A percentile compares a stretch with the other conserved stretches of the same genome.
These are phyloP conservation scores for Isabelozyma heimii DNA, from an alignment of 805 yeast species.

Conservation along the genomic window DNA sequence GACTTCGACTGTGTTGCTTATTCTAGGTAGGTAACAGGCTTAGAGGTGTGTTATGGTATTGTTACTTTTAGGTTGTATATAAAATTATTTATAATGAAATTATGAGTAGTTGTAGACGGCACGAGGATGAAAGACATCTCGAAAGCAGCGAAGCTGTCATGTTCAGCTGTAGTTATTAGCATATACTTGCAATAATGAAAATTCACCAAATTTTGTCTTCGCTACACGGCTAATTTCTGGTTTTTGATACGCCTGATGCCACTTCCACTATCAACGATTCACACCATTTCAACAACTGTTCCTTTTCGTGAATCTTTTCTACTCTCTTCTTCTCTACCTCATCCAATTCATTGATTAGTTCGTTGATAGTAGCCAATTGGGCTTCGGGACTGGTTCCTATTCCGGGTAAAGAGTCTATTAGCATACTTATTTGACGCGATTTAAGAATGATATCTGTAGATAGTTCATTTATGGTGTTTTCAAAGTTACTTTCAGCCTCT, in stretches of 20 bases:
- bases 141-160: too few species aligned
- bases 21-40: neutral
- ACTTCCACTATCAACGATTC: conserved; percentile 63
- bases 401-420: conserved; percentile 90
- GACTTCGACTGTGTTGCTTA: conserved; percentile 39
- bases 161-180: too few species aligned
- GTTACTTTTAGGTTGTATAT: too few species aligned
- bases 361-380: conserved; percentile 64
- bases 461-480: conserved; percentile 65
- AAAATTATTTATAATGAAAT: too few species aligned
- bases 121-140: too few species aligned
- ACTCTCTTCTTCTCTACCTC: conserved; percentile 58
- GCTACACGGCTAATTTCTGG: too few species aligned
- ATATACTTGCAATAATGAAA: too few species aligned
- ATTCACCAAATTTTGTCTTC: too few species aligned
- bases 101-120: too few species aligned
- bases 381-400: conserved; percentile 78
- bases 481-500: conserved; percentile 21
- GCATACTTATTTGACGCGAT: conserved; percentile 78
- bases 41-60: too few species aligned
- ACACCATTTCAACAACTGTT: conserved; percentile 56
- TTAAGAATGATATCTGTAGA: conserved; percentile 82
- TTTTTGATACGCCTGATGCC: conserved; percentile 51
- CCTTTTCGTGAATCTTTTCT: conserved; percentile 60
- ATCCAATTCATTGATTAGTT: conserved; percentile 59